Percentiles rank a stretch among this genome's conserved stretches.
Evolutionary conservation across 2,329 filamentous ascomycete species (phyloP).

Genomic region (Periconia sp.): DNA sequence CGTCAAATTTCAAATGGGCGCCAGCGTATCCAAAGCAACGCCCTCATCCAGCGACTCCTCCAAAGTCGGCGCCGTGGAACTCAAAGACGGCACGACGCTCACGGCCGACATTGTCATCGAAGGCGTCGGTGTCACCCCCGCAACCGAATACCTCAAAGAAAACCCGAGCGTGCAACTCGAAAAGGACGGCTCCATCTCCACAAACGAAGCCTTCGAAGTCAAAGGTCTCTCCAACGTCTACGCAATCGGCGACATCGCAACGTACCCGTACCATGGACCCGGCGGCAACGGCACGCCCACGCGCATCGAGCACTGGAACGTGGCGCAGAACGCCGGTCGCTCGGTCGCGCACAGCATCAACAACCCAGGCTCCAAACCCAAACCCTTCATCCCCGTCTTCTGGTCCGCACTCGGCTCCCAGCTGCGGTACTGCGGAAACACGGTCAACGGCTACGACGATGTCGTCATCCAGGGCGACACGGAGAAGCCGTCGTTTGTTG

Average conservation of each 20-base stretch:
- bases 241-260: slow-evolving; percentile 92
- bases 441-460: slow-evolving; percentile 80
- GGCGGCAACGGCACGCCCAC: slow-evolving; percentile 72
- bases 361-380: slow-evolving; percentile 61
- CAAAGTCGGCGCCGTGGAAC: slow-evolving; percentile 75
- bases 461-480: slow-evolving; percentile 75
- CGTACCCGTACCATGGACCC: slow-evolving; percentile 90
- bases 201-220: slow-evolving; percentile 78
- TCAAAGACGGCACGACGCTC: slow-evolving; percentile 84
- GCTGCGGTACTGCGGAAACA: slow-evolving; percentile 91
- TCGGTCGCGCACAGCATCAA: slow-evolving; percentile 77
- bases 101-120: slow-evolving; percentile 89
- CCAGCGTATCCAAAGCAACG: slow-evolving; percentile 79
- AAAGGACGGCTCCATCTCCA: slow-evolving; percentile 81
- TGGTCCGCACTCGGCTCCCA: slow-evolving; percentile 93
- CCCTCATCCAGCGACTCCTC: slow-evolving; percentile 67
- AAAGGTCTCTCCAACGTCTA: slow-evolving; percentile 79
- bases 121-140: slow-evolving; percentile 84
- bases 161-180: slow-evolving; percentile 72
- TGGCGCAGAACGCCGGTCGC: slow-evolving; percentile 90
- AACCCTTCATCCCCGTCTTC: slow-evolving; percentile 88
- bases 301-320: slow-evolving; percentile 98
- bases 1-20: slow-evolving; percentile 83
- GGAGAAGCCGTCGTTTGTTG: slow-evolving; percentile 75
- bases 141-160: slow-evolving; percentile 77